Conservation (phyloP, 441 rosid species). For the Arabidopsis hybrid region DNA sequence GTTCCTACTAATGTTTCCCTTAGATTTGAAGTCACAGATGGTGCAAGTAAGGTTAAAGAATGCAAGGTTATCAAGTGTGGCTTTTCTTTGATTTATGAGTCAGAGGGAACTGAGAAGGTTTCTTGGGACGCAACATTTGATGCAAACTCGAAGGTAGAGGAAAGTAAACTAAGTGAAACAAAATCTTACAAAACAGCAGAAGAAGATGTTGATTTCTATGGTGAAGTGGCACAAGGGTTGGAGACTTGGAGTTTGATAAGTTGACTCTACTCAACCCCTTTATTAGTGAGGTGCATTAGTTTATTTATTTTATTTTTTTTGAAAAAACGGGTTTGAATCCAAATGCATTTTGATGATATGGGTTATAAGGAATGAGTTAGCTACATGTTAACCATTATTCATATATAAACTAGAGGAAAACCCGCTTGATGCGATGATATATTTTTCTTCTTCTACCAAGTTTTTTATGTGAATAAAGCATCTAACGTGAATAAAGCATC, state of each 20-base stretch:
- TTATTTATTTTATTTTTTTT: too few relatives aligned
- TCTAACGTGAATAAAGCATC: too few relatives aligned
- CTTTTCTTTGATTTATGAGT: conserved; percentile 20
- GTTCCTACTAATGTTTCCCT: not conserved
- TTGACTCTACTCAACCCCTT: not conserved
- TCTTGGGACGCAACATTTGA: not conserved
- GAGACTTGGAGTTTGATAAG: not conserved
- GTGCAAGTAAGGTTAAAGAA: conserved; percentile 6
- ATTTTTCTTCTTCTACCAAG: too few relatives aligned
- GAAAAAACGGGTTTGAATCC: not conserved
- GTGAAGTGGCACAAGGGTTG: not conserved
- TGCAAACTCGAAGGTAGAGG: not conserved
- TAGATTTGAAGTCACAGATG: conserved; percentile 32
- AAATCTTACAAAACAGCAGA: not conserved
- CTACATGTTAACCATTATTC: too few relatives aligned
- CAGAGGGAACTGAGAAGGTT: conserved; percentile 3
- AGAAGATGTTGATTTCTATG: not conserved
- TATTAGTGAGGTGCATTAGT: not conserved
- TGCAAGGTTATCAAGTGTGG: conserved; percentile 32
- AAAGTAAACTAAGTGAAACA: not conserved
- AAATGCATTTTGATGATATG: too few relatives aligned
- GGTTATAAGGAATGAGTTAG: too few relatives aligned
- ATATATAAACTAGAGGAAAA: too few relatives aligned
- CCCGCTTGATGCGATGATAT: too few relatives aligned
- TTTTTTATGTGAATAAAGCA: too few relatives aligned